Conservation (phyloP, 176 grass and related monocot genomes). For the Carex cristatella region DNA sequence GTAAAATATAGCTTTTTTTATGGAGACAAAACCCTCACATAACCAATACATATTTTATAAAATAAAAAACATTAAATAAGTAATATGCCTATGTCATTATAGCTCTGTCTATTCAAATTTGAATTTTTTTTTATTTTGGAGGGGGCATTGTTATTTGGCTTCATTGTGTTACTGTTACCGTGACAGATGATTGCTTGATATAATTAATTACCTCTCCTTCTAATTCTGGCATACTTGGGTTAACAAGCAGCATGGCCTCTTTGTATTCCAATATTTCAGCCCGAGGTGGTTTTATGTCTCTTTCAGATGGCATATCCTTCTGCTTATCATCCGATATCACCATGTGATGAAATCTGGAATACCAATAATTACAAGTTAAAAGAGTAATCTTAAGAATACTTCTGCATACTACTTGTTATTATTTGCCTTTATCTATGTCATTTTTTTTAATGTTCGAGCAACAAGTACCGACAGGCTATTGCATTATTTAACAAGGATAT, state of each 20-base stretch:
- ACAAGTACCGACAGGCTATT: not conserved
- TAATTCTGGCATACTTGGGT: constrained; percentile 39
- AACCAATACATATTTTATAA: not conserved
- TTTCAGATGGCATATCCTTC: constrained; percentile 41
- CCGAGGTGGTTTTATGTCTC: constrained; percentile 19
- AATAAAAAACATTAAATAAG: not conserved
- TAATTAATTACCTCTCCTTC: constrained; percentile 43
- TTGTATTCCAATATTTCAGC: constrained; percentile 32
- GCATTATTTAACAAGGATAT: not conserved
- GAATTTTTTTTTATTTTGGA: no score
- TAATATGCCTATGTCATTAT: not conserved
- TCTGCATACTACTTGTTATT: not conserved
- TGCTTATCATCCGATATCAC: constrained; percentile 56
- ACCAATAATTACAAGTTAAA: not conserved
- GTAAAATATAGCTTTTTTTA: no score
- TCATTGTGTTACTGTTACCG: not conserved
- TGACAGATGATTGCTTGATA: no score
- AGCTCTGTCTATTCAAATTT: not conserved
- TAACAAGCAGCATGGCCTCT: constrained; percentile 46
- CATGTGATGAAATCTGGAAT: constrained; percentile 62
- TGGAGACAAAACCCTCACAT: not conserved
- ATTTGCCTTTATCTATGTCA: not conserved
- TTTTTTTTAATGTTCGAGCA: not conserved
- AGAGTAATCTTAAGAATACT: not conserved
- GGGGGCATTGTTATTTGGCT: not conserved